Base-by-base conservation (phyloP, 148 eudicot genomes). In the Gaultheria prostrata region DNA sequence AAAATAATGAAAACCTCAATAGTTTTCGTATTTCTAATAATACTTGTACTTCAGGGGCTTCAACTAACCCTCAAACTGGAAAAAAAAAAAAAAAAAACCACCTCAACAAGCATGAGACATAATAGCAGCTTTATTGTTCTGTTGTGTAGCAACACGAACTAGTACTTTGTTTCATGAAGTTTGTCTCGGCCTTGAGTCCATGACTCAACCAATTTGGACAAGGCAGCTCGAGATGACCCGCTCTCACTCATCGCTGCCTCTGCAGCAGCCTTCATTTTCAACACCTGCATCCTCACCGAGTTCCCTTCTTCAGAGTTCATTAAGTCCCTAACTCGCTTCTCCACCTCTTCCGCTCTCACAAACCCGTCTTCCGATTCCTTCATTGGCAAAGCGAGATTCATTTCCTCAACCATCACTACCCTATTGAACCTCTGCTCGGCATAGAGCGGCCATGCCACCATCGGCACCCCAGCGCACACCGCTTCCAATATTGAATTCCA, bases 401-500 rank as follows among this genome's bases (percentile, higher is more conserved):
- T 21, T 11, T 90, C 88, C 82, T 90, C 88, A 83, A 90, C 91
- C 79, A 91, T 20, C 59, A 87, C 21, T 51, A 85, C 83, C 87
- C 86, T 87, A 43, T 89, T 91, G 5, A 88, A 33, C 78, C 86
- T 61, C 75, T 91, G 91, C 84, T 91, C 93, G 1, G 93, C 90
- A 24, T 90, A 88, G 73, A 88, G 72, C 35, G 90, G 91, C 91
- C 94, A 92, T 33, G 88, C 92, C 75, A 89, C 83, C 90, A 92
- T 89, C 2, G 94, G 92, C 54, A 90, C 87, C 0, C 92, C 92
- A 6, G 84, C 87, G 1, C 84, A 79, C 9, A 88, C 83, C 0
- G 91, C 90, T 57, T 91, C 94, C 84, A 91, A 69, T 13, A 61
- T 80, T 26, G 94, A 91, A 85, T 90, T 91, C 94, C 94, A 92